These are phyloP conservation scores for Leishmania guyanensis DNA, from an alignment of 208 protist genomes.

Conservation along the genomic window DNA sequence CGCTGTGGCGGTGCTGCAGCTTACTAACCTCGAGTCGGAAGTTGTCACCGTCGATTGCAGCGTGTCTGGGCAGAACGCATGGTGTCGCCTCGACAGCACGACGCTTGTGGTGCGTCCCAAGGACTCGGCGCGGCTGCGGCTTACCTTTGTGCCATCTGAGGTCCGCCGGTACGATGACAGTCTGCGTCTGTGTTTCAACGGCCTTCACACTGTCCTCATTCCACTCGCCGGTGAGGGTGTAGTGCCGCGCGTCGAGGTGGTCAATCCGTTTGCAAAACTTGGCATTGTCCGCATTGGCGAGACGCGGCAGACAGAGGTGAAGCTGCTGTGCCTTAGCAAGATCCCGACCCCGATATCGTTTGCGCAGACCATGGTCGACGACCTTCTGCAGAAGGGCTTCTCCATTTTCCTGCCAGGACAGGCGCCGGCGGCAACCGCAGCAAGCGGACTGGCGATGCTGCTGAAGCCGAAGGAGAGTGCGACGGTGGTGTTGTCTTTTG, in stretches of 20 bases:
- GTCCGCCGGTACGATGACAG: constrained; percentile 83
- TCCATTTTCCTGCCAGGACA: constrained; percentile 39
- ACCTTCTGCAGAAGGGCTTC: constrained; percentile 75
- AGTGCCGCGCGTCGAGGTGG: constrained; percentile 87
- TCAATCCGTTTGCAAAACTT: constrained; percentile 79
- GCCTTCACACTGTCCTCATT: constrained; percentile 80
- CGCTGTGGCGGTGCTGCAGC: constrained; percentile 47
- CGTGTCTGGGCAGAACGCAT: constrained; percentile 75
- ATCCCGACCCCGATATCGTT: constrained; percentile 85
- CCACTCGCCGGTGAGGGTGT: constrained; percentile 92
- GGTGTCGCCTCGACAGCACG: constrained; percentile 85
- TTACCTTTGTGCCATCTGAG: constrained; percentile 91
- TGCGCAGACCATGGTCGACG: constrained; percentile 51
- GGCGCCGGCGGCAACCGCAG: background rate
- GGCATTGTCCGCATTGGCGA: constrained; percentile 87
- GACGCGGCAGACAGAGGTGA: constrained; percentile 58
- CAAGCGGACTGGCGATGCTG: constrained; percentile 30
- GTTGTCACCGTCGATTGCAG: constrained; percentile 84
- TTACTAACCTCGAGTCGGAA: constrained; percentile 93
- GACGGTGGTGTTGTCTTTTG: constrained; percentile 77
- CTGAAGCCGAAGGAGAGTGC: constrained; percentile 85
- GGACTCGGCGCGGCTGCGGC: constrained; percentile 61
- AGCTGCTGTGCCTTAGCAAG: constrained; percentile 88
- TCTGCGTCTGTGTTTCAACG: constrained; percentile 95
- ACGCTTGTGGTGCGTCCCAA: constrained; percentile 88